These are phyloP conservation scores for Stereocaulon alpinum DNA, from an alignment of 495 filamentous ascomycete genomes.

Conservation along the genomic window DNA sequence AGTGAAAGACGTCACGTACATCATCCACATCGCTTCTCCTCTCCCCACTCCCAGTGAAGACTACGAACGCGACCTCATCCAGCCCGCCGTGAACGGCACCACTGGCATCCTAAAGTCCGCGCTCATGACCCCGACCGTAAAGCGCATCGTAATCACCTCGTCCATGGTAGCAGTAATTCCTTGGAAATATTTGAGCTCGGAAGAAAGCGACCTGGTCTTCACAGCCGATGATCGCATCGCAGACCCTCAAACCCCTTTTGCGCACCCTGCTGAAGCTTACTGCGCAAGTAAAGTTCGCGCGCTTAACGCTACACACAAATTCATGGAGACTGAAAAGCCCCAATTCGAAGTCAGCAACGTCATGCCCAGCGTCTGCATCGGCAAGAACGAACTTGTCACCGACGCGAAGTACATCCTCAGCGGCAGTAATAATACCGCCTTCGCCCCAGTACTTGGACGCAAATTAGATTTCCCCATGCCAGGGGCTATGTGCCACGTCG, in stretches of 20 bases:
- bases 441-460: not conserved
- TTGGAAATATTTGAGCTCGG: not conserved
- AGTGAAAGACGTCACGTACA: constrained; percentile 35
- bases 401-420: constrained; percentile 22
- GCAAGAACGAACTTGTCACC: constrained; percentile 33
- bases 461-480: constrained; percentile 11
- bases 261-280: constrained; percentile 28
- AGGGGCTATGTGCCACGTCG: constrained; percentile 32
- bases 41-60: constrained; percentile 19
- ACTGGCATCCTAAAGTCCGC: constrained; percentile 33
- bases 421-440: constrained; percentile 7
- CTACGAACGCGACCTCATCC: constrained; percentile 24
- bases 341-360: constrained; percentile 38
- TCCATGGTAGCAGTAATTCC: constrained; percentile 30
- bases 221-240: constrained; percentile 14
- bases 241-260: constrained; percentile 11
- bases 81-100: constrained; percentile 31
- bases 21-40: constrained; percentile 46
- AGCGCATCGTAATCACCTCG: constrained; percentile 35
- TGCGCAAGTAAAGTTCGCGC: constrained; percentile 27
- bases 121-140: constrained; percentile 23
- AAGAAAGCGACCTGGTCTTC: constrained; percentile 15
- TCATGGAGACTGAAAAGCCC: constrained; percentile 31
- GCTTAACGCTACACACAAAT: constrained; percentile 33
- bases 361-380: constrained; percentile 36